These are phyloP conservation scores for Teratosphaeria zuluensis DNA, from an alignment of 2,329 filamentous ascomycete species.

Conservation along the genomic window DNA sequence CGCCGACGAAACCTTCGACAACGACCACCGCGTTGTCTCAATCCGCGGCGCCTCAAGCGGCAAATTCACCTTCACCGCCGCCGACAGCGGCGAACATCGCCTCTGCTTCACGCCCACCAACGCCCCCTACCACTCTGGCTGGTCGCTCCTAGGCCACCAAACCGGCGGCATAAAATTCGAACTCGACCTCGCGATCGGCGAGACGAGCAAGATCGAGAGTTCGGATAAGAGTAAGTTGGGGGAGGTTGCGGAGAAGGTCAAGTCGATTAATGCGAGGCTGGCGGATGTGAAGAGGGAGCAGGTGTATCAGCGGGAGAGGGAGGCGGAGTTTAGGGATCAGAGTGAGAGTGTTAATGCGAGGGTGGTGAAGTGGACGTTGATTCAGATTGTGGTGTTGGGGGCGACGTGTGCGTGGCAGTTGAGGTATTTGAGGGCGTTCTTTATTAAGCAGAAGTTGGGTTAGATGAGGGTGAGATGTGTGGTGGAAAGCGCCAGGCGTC, in stretches of 20 bases:
- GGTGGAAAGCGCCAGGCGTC: background rate
- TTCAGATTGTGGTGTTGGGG: conserved; percentile 76
- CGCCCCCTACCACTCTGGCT: conserved; percentile 57
- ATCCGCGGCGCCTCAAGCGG: conserved; percentile 68
- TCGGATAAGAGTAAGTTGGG: conserved; percentile 87
- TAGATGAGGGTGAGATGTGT: conserved; percentile 33
- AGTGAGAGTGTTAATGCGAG: conserved; percentile 86
- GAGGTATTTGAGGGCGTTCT: conserved; percentile 89
- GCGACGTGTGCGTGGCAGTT: conserved; percentile 94
- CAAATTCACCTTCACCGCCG: conserved; percentile 90
- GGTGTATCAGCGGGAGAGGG: conserved; percentile 95
- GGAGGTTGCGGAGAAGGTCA: conserved; percentile 78
- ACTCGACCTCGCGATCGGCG: conserved; percentile 86
- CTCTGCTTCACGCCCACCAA: conserved; percentile 88
- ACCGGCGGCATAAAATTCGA: conserved; percentile 74
- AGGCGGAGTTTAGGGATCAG: conserved; percentile 96
- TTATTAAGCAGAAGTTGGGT: conserved; percentile 99
- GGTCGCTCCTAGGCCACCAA: conserved; percentile 56
- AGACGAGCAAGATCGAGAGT: conserved; percentile 87
- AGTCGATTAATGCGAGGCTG: conserved; percentile 78
- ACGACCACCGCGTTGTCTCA: conserved; percentile 89
- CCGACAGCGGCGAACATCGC: conserved; percentile 89
- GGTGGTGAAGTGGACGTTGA: conserved; percentile 86
- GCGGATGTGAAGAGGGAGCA: conserved; percentile 88
- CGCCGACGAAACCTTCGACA: conserved; percentile 95